Evolutionary conservation across 1,139 yeast genomes (phyloP), one percentile per base, ranked within the genome.

Genomic region (Nakaseomyces kungkrabaensis): DNA sequence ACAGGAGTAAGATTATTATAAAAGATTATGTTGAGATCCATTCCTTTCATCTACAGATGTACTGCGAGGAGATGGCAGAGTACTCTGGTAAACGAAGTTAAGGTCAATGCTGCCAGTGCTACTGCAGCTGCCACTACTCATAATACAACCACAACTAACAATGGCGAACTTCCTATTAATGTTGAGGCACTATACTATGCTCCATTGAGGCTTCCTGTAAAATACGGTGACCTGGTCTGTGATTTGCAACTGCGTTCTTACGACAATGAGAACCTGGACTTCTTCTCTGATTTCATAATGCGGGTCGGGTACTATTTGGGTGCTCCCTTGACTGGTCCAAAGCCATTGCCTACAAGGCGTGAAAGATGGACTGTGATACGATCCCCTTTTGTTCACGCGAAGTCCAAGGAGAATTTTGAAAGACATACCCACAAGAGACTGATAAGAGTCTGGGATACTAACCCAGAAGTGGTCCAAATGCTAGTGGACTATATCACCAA

Each of bases 301-400:
- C 79, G 98, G 69, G 89, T 90, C 0, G 97, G 96, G 0, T 92
- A 78, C 66, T 94, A 85, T 68, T 71, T 92, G 59, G 92, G 95
- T 9, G 81, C 92, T 57, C 96, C 97, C 17, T 78, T 84, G 47
- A 74, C 76, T 34, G 88, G 88, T 1, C 82, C 85, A 10, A 72
- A 74, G 42, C 88, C 88, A 17, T 67, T 82, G 53, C 83, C 85
- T 34, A 75, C 80, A 25, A 83, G 81, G 65, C 79, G 86, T 46
- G 94, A 90, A 68, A 79, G 89, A 59, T 92, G 96, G 86, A 92
- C 98, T 0, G 96, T 92, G 50, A 88, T 85, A 60, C 79, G 85
- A 66, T 83, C 96, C 4, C 97, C 97, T 1, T 92, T 92, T 67
- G 96, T 87, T 34, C 95, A 87, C 65, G 95, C 97, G 49, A 90